Conservation (phyloP, 805 yeast species). For the Saccharomycopsis selenospora region DNA sequence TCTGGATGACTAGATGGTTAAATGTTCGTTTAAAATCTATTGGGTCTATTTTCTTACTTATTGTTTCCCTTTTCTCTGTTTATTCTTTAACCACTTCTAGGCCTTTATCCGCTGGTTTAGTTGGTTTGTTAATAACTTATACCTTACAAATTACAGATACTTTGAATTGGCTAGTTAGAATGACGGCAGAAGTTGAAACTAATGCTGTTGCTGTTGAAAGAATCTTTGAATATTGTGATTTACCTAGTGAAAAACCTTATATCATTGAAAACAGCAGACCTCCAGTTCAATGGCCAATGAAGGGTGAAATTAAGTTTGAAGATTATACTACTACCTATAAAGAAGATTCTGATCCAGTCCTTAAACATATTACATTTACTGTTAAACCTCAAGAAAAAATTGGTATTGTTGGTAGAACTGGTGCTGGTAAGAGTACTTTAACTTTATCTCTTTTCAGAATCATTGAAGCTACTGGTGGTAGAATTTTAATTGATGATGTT, state of each 20-base stretch:
- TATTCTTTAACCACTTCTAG: conserved; percentile 35
- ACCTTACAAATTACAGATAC: conserved; percentile 50
- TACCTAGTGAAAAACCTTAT: conserved; percentile 41
- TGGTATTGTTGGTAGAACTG: conserved; percentile 74
- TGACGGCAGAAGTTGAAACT: conserved; percentile 56
- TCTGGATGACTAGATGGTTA: conserved; percentile 53
- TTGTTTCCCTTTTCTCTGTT: conserved; percentile 44
- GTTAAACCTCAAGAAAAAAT: conserved; percentile 52
- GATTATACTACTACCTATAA: conserved; percentile 54
- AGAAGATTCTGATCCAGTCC: conserved; percentile 50
- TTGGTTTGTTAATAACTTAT: conserved; percentile 60
- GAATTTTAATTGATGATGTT: conserved; percentile 47
- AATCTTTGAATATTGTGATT: conserved; percentile 49
- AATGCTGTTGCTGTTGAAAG: conserved; percentile 63
- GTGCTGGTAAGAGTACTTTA: conserved; percentile 65
- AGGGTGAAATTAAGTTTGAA: conserved; percentile 43
- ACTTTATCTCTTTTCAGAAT: conserved; percentile 56
- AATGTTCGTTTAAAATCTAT: conserved; percentile 54
- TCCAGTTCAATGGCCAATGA: conserved; percentile 44
- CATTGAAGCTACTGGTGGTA: conserved; percentile 50
- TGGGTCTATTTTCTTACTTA: conserved; percentile 37
- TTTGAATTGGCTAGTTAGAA: conserved; percentile 50
- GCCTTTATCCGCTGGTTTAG: conserved; percentile 50
- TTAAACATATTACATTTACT: conserved; percentile 39
- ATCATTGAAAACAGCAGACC: conserved; percentile 42